Evolutionary conservation across 1,284 basidiomycete species (phyloP), one percentile per base, ranked within the genome.

Genomic region (Trametes versicolor): DNA sequence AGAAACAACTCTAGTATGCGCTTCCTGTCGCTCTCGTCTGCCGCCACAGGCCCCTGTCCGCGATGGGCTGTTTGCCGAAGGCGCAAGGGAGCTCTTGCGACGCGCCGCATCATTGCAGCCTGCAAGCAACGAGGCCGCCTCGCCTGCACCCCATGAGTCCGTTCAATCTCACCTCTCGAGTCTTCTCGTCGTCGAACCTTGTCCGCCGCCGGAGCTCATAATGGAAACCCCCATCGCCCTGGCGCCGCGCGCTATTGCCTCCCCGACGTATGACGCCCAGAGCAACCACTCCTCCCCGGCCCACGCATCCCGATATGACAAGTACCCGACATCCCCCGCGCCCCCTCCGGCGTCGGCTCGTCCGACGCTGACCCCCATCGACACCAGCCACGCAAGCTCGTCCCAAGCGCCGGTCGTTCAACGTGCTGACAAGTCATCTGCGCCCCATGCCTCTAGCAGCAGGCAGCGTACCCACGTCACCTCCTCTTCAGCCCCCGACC

Each of bases 401-500:
- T 67, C 64, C 19, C 66, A 70, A 43, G 53, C 64, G 59, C 64
- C 60, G 10, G 51, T 60, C 23, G 48, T 57, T 4, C 60, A 60
- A 51, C 67, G 65, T 57, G 23, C 62, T 60, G 64, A 68, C 67
- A 51, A 61, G 45, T 58, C 73, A 13, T 58, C 68, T 9, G 29
- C 61, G 64, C 39, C 62, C 49, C 50, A 64, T 58, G 47, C 71
- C 66, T 61, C 66, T 58, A 21, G 63, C 60, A 72, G 69, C 70
- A 72, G 67, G 62, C 51, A 65, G 48, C 67, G 56, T 53, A 45
- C 63, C 48, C 66, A 67, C 45, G 56, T 61, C 21, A 45, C 63
- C 34, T 51, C 69, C 45, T 65, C 71, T 4, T 63, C 69, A 19
- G 71, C 75, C 23, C 82, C 83, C 13, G 87, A 90, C 72, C 94